A percentile compares a stretch with the other conserved stretches of the same genome.
These are phyloP conservation scores for Ceratobasidium sp. DNA, from an alignment of 1,284 basidiomycete species.

Conservation along the genomic window DNA sequence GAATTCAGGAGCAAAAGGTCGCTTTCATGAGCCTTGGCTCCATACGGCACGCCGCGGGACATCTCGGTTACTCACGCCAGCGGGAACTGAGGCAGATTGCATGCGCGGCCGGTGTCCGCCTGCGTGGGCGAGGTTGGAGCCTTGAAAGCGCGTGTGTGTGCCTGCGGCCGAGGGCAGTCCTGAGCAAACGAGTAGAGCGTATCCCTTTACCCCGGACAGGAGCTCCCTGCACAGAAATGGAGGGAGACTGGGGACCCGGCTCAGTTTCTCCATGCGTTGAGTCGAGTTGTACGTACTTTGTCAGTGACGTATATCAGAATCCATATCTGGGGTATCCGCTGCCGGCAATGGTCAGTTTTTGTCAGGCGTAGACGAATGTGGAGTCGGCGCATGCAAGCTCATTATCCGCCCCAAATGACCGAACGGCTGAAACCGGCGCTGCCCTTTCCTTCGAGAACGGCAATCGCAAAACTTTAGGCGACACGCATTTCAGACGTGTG, in stretches of 20 bases:
- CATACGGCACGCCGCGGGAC: constrained; percentile 10
- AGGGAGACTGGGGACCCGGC: not conserved
- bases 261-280: not conserved
- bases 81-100: constrained; percentile 27
- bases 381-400: not conserved
- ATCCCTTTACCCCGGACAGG: constrained; percentile 15
- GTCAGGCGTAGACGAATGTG: not conserved
- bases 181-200: not conserved
- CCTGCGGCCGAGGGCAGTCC: not conserved
- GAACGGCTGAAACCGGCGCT: constrained; percentile 5
- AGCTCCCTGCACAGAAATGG: not conserved
- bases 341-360: not conserved
- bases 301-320: constrained; percentile 27
- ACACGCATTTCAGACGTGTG: not conserved
- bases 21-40: constrained; percentile 17
- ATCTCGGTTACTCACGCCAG: constrained; percentile 34
- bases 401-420: not conserved
- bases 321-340: not conserved
- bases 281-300: constrained; percentile 29
- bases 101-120: constrained; percentile 10
- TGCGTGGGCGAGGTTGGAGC: constrained; percentile 1
- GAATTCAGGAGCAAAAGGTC: not conserved
- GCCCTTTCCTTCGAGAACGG: not conserved
- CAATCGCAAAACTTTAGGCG: constrained; percentile 5
- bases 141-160: constrained; percentile 6